Evolutionary conservation across 2,329 filamentous ascomycete genomes (phyloP), one percentile per base, ranked within the genome.

Genomic region (Aspergillus pseudoviridinutans): DNA sequence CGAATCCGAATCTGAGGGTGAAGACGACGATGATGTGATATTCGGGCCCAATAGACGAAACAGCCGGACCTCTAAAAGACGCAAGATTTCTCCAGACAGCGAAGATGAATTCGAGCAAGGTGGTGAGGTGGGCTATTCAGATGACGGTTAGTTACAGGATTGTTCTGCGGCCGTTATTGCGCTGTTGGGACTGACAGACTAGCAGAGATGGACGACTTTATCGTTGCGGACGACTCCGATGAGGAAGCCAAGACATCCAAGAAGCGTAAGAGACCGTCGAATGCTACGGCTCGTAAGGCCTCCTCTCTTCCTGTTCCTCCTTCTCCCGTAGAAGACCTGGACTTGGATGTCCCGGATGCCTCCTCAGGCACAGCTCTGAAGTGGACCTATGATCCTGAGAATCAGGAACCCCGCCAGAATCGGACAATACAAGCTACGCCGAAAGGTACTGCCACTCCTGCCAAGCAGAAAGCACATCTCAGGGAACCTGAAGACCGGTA

Each of bases 401-500:
- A 84, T 53, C 75, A 77, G 2, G 76, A 81, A 56, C 77, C 80
- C 7, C 72, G 82, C 5, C 76, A 82, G 58, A 77, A 80, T 47
- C 78, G 81, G 56, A 69, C 78, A 32, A 65, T 68, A 49, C 66
- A 73, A 57, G 32, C 74, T 62, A 64, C 64, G 3, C 58, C 70
- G 7, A 79, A 76, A 55, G 71, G 61, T 0, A 42, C 65, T 2
- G 67, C 70, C 17, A 73, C 75, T 52, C 69, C 74, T 29, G 71
- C 68, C 49, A 84, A 83, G 61, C 72, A 77, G 63, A 96, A 94
- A 71, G 90, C 91, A 3, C 86, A 92, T 69, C 86, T 85, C 29
- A 89, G 84, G 41, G 92, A 96, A 49, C 92, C 92, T 1, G 91
- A 95, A 62, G 82, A 93, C 56, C 84, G 94, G 59, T 95, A 99